Base-by-base conservation (phyloP, 345 rosid species). In the Dipteronia dyeriana region DNA sequence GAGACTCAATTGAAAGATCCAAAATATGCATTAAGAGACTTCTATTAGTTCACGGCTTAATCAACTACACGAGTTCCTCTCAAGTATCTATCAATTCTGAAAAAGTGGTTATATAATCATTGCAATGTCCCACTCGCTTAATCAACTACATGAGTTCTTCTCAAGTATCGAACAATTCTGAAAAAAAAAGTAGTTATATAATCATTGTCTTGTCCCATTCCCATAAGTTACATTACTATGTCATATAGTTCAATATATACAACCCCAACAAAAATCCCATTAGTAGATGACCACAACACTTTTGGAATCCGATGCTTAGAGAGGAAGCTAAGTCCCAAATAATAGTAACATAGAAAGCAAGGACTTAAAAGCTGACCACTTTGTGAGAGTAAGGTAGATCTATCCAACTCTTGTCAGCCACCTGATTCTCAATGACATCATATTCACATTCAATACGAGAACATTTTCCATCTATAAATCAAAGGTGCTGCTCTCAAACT, bases 91-190 rank as follows among this genome's bases (percentile, higher is more conserved):
- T 34, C 38, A 34, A 34, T 5, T 34, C 38, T 34, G 38, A 34
- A 34, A 31, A 31, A 34, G 38, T 34, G 6, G 38, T 34, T 34
- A 34, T 34, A 4, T 4, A 34, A 34, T 34, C 38, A 31, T 31
- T 34, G 38, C 4, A 5, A 4, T 34, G 38, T 34, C 38, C 38
- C 38, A 34, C 38, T 34, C 38, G 59, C 59, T 68, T 47, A 49
- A 68, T 47, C 73, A 69, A 69, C 39, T 47, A 69, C 49, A 47
- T 25, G 49, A 47, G 59, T 49, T 56, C 29, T 59, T 69, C 9
- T 14, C 59, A 47, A 69, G 59, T 29, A 47, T 34, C 25, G 25
- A 5, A 4, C 73, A 69, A 69, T 49, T 38, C 39, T 45, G 7
- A 69, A 19, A 69, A 68, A 68, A 69, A 49, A 34, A 5, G 51